Base-by-base conservation (phyloP, 805 yeast species). In the Yarrowia sp. region DNA sequence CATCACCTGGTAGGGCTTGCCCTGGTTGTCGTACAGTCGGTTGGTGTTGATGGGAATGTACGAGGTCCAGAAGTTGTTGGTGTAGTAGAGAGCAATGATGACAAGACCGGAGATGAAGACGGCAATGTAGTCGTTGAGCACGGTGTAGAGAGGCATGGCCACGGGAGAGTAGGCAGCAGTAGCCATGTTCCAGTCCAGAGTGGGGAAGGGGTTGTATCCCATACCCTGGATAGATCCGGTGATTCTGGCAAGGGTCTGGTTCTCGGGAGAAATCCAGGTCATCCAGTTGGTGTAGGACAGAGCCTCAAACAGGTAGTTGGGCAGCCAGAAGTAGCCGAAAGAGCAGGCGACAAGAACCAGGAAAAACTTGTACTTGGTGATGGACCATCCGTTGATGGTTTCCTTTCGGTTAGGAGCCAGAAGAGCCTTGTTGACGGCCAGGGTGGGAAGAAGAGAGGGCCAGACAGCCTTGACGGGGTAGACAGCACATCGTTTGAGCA, bases 281-380 rank as follows among this genome's bases (percentile, higher is more conserved):
- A 84, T 80, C 90, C 89, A 87, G 72, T 82, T 84, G 77, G 89
- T 89, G 73, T 84, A 84, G 0, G 87, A 82, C 69, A 89, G 80
- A 1, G 87, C 91, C 19, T 81, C 79, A 78, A 88, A 88, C 32
- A 89, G 79, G 73, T 81, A 88, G 68, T 87, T 89, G 3, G 92
- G 91, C 72, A 89, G 77, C 87, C 89, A 88, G 73, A 85, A 86
- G 84, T 87, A 88, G 3, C 82, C 71, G 72, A 87, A 87, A 32
- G 82, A 75, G n/a, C 77, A 75, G 15, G 72, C 63, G 66, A 85
- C 80, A 1, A 80, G 80, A 43, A 79, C 66, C 40, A 80, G 70
- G 77, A 88, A 87, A 72, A 86, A 83, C 67, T 76, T 78, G 72
- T 81, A 82, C 67, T 87, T 80, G 5, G 85, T 78, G 50, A 87